Base-by-base conservation (phyloP, 805 yeast genomes). In the Starmerella stellata region DNA sequence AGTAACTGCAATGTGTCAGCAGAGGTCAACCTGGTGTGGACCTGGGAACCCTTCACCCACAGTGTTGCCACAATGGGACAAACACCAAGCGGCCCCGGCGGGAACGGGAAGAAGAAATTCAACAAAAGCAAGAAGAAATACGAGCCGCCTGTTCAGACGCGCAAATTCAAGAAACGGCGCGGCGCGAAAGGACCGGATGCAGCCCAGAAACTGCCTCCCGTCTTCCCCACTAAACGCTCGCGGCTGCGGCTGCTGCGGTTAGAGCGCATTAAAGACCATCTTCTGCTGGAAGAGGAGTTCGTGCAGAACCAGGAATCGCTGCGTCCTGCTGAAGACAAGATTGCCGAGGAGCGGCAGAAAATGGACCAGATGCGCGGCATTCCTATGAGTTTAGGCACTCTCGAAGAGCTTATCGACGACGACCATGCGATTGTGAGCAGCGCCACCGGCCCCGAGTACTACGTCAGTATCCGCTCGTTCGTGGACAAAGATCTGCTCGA, bases 371-470 rank as follows among this genome's bases (percentile, higher is more conserved):
- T 90, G 53, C 75, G 98, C 59, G 98, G 98, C 5, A 74, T 81
- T 33, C 98, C 98, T 40, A 77, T 90, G 79, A 77, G 93, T 30
- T 78, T 90, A 44, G 98, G 98, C 36, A 83, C 95, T 2, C 67
- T 90, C 52, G 98, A 90, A 57, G 98, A 90, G 63, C 81, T 90
- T 44, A 81, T 90, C 50, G 98, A 90, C 56, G 98, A 90, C 59
- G 98, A 90, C 57, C 98, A 90, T 60, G 98, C 98, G 16, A 90
- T 90, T 64, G 95, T 90, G 34, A 82, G 95, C 35, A 75, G 92
- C 38, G 75, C 92, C 5, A 82, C 94, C 11, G 95, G 96, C 18
- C 93, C 96, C 5, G 98, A 90, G 61, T 90, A 85, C 60, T 90
- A 90, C 56, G 98, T 90, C 27, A 78, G 94, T 4, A 90, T 90